Evolutionary conservation across 805 yeast species (phyloP).

Genomic region (Wickerhamomyces kurtzmanii): DNA sequence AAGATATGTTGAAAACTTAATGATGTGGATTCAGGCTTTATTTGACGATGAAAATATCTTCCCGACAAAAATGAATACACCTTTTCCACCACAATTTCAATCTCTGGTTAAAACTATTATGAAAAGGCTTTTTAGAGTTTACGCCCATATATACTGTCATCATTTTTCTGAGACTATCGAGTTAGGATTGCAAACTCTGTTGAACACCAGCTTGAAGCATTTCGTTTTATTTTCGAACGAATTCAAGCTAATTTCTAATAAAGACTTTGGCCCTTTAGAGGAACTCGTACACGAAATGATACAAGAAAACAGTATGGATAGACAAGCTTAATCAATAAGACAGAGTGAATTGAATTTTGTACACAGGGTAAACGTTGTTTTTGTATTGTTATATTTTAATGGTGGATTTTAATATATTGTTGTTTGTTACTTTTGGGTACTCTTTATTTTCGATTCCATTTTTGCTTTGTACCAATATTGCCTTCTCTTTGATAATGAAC

Average conservation of each 20-base stretch:
- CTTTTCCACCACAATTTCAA: slow-evolving; percentile 80
- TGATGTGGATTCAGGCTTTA: slow-evolving; percentile 92
- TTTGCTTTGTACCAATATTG: no score
- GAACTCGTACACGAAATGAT: slow-evolving; percentile 54
- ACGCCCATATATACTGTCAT: slow-evolving; percentile 96
- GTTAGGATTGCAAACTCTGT: slow-evolving; percentile 82
- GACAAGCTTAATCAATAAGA: no score
- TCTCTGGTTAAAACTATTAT: slow-evolving; percentile 75
- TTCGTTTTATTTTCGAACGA: slow-evolving; percentile 82
- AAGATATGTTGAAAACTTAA: slow-evolving; percentile 83
- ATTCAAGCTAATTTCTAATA: slow-evolving; percentile 63
- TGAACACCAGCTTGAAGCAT: slow-evolving; percentile 91
- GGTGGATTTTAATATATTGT: no score
- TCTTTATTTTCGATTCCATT: no score
- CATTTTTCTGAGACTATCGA: slow-evolving; percentile 94
- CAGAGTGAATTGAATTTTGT: no score
- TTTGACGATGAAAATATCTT: slow-evolving; percentile 86
- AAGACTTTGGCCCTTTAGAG: slow-evolving; percentile 88
- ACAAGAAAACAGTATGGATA: no score
- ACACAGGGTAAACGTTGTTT: no score
- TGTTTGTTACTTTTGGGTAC: no score
- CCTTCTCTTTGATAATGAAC: no score
- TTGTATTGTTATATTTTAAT: no score
- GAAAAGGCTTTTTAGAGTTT: slow-evolving; percentile 86
- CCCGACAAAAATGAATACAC: slow-evolving; percentile 86